Conservation (phyloP, 1,284 basidiomycete species). For the Sporisorium sorghi region DNA sequence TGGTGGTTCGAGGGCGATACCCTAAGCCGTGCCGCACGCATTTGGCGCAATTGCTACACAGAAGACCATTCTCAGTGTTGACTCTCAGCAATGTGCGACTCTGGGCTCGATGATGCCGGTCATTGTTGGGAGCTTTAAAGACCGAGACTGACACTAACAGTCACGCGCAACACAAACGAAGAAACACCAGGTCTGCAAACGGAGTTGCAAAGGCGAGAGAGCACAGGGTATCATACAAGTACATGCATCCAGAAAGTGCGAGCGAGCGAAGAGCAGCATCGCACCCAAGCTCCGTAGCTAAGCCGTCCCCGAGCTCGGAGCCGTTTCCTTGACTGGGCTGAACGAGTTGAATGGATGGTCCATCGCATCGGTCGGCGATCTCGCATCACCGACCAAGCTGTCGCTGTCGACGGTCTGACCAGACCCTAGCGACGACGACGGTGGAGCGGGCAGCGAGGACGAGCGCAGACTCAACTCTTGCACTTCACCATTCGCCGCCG, state of each 20-base stretch:
- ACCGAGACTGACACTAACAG: no score
- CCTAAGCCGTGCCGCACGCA: no score
- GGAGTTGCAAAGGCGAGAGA: background rate
- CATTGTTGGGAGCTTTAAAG: no score
- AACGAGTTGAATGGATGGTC: slow-evolving; percentile 22
- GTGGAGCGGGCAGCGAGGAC: slow-evolving; percentile 3
- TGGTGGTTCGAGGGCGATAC: no score
- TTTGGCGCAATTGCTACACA: no score
- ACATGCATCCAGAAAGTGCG: background rate
- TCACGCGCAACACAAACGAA: no score
- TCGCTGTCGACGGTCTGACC: slow-evolving; percentile 2
- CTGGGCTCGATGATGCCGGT: no score
- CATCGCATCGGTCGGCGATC: slow-evolving; percentile 10
- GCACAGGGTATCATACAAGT: slow-evolving; percentile 6
- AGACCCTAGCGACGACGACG: slow-evolving; percentile 7
- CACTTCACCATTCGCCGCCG: slow-evolving; percentile 9
- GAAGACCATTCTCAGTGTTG: no score
- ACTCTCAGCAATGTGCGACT: no score
- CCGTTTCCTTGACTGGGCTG: slow-evolving; percentile 27
- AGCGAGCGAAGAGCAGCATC: background rate
- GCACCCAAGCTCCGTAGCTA: background rate
- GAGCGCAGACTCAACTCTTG: slow-evolving; percentile 18
- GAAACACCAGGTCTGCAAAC: no score
- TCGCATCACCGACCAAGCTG: background rate
- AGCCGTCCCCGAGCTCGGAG: background rate